Percentiles rank a stretch among this genome's conserved stretches.
These are phyloP conservation scores for Antitrichia curtipendula DNA, from an alignment of 225 moss, liverwort and hornwort species.

Conservation along the genomic window DNA sequence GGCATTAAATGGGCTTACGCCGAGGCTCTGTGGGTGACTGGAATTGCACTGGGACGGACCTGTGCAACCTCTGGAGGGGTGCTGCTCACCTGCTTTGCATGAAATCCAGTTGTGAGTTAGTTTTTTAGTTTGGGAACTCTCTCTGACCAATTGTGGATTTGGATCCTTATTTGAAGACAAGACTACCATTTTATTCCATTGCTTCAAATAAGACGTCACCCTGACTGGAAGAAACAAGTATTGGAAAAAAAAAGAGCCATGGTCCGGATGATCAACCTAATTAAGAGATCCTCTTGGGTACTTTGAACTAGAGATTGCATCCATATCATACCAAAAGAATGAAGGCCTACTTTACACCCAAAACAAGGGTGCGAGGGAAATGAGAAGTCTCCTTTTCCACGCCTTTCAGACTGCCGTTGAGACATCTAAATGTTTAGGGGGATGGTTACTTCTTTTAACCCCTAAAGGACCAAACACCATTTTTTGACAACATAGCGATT, in stretches of 20 bases:
- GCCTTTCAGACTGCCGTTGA: too few relatives aligned
- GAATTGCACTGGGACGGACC: neutral
- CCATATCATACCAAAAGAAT: neutral
- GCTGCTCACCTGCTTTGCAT: neutral
- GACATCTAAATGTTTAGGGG: too few relatives aligned
- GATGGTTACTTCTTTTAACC: too few relatives aligned
- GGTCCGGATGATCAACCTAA: too few relatives aligned
- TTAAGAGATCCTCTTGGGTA: too few relatives aligned
- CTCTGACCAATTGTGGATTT: neutral
- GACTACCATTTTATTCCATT: accelerated
- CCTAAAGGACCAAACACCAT: too few relatives aligned
- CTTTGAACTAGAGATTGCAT: neutral
- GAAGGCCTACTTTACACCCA: too few relatives aligned
- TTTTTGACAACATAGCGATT: too few relatives aligned
- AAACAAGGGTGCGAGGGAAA: too few relatives aligned
- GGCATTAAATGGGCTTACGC: neutral
- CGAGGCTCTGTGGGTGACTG: neutral
- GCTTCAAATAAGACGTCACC: neutral
- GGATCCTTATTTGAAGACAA: neutral
- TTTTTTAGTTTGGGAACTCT: neutral
- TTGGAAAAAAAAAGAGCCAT: neutral
- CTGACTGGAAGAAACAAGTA: neutral
- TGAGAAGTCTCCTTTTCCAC: too few relatives aligned
- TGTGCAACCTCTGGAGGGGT: neutral
- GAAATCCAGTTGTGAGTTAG: too few relatives aligned